Evolutionary conservation across 192 early-diverging fungal species (phyloP).

Genomic region (Pecoramyces ruminantium): DNA sequence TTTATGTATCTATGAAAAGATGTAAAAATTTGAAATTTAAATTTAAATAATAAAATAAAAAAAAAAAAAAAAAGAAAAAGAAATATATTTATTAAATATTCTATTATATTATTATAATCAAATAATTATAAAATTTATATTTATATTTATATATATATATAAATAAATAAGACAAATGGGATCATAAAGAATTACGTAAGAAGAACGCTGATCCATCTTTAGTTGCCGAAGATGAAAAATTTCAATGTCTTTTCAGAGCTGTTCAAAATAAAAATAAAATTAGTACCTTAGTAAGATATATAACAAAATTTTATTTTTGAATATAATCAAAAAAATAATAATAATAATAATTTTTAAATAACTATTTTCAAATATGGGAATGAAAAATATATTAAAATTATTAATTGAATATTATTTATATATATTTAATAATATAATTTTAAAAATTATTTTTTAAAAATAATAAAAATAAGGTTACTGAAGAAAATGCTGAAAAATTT

Average conservation of each 20-base stretch:
- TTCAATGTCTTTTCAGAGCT: constrained; percentile 1
- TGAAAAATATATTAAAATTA: no score
- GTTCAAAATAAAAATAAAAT: neutral
- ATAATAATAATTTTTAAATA: no score
- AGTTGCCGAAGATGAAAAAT: neutral
- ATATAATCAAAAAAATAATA: no score
- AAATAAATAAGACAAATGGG: neutral
- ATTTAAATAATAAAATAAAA: neutral
- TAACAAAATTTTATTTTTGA: no score
- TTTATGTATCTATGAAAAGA: constrained; percentile 5
- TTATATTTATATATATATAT: no score
- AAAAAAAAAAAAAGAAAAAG: neutral
- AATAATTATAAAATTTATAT: no score
- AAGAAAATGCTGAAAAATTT: neutral
- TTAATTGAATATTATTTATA: no score
- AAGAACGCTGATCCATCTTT: neutral
- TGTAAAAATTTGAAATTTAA: neutral
- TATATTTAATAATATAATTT: no score
- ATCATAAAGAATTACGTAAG: neutral
- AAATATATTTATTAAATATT: no score
- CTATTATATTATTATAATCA: no score
- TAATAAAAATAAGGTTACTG: neutral
- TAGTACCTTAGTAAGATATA: neutral
- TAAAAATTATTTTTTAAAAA: no score
- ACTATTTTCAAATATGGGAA: no score